Percentiles rank a stretch among this genome's conserved stretches.
These are phyloP conservation scores for Tulasnella sp. DNA, from an alignment of 768 basidiomycete species.

Conservation along the genomic window DNA sequence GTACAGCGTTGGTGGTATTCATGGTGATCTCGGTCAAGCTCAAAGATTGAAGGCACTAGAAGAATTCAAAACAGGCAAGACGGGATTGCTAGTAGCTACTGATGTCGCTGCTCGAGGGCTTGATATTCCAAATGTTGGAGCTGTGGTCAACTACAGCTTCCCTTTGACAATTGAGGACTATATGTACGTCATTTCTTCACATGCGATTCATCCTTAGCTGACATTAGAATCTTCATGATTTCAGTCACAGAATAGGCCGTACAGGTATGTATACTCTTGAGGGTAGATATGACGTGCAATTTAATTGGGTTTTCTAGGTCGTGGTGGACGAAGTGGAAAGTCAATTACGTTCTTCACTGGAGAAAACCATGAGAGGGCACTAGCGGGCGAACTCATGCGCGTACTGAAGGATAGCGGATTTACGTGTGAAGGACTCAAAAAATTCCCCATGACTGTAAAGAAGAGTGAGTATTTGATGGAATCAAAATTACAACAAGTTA, in stretches of 20 bases:
- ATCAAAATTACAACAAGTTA: too few species aligned
- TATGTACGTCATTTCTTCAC: conserved; percentile 26
- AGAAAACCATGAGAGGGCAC: conserved; percentile 64
- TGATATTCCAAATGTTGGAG: conserved; percentile 91
- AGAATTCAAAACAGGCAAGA: conserved; percentile 70
- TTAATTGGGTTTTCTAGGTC: conserved; percentile 40
- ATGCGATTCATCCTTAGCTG: not conserved
- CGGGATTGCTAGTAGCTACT: conserved; percentile 80
- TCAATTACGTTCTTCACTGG: conserved; percentile 97
- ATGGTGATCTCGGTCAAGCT: conserved; percentile 81
- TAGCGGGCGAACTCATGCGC: conserved; percentile 87
- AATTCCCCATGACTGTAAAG: conserved; percentile 95
- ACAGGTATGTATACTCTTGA: conserved; percentile 43
- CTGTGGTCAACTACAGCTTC: conserved; percentile 96
- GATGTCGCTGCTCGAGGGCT: conserved; percentile 95
- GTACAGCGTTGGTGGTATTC: conserved; percentile 68
- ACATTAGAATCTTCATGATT: conserved; percentile 14
- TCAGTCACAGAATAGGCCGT: conserved; percentile 66
- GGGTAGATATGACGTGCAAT: not conserved
- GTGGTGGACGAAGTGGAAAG: conserved; percentile 80
- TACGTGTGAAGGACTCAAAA: conserved; percentile 54
- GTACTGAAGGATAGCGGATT: conserved; percentile 83
- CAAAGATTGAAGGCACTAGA: conserved; percentile 77
- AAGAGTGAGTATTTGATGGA: too few species aligned
- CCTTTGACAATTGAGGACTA: conserved; percentile 92